Conservation (phyloP, 768 basidiomycete genomes). For the Omphalotus guepiniiformis region DNA sequence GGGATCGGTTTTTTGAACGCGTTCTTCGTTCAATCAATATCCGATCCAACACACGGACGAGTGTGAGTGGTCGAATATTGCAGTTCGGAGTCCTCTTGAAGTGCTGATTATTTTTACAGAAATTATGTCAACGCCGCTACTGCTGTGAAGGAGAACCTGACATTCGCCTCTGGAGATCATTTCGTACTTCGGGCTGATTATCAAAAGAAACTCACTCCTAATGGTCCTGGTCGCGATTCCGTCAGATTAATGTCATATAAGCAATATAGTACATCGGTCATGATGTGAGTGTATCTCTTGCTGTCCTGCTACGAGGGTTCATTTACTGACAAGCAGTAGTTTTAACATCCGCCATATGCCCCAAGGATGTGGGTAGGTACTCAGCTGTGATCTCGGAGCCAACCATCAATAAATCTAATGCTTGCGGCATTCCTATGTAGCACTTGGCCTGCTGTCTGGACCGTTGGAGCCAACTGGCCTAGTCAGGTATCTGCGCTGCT, state of each 20-base stretch:
- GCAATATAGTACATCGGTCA: conserved; percentile 31
- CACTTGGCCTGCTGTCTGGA: conserved; percentile 53
- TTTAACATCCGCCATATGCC: conserved; percentile 51
- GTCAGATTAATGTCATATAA: conserved; percentile 34
- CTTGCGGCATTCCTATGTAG: conserved; percentile 8
- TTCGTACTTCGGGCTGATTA: conserved; percentile 36
- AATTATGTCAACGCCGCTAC: conserved; percentile 37
- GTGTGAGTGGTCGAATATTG: conserved; percentile 39
- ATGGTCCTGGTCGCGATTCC: conserved; percentile 33
- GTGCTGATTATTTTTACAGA: conserved; percentile 17
- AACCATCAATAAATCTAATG: not conserved
- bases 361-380: conserved; percentile 43
- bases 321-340: conserved; percentile 7
- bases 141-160: conserved; percentile 36
- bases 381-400: not conserved
- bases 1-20: conserved; percentile 43
- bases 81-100: not conserved
- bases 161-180: conserved; percentile 30
- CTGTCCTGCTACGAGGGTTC: not conserved
- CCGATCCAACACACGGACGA: conserved; percentile 57
- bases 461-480: conserved; percentile 23
- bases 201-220: conserved; percentile 28
- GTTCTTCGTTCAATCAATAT: conserved; percentile 44
- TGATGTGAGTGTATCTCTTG: conserved; percentile 22
- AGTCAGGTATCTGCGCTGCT: not conserved